Evolutionary conservation across 2,329 filamentous ascomycete genomes (phyloP), one percentile per base, ranked within the genome.

Genomic region (Atkinsonella hypoxylon): DNA sequence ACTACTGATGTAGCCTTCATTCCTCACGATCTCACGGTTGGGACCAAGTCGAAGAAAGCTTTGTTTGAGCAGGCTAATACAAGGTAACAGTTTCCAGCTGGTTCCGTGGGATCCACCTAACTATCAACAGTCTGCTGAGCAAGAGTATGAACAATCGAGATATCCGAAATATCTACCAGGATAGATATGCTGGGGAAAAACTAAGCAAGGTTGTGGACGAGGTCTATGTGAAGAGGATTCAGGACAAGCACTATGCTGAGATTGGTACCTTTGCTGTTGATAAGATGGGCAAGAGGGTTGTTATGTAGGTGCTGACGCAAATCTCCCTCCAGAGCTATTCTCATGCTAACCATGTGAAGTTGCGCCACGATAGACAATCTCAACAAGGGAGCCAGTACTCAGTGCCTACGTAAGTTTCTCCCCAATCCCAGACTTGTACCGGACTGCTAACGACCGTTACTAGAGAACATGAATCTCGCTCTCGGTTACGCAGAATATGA

Each of bases 231-330:
- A 90, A 96, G 52, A 94, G 89, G 59, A 96, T 96, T 61, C 80
- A 80, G 59, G 82, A 85, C 55, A 87, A 85, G 72, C 91, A 97
- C 65, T 85, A 87, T 22, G 84, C 95, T 4, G 90, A 97, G 71
- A 89, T 98, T 67, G 93, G 93, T 53, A 90, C 87, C 0, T 97
- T 97, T 62, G 89, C 87, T n/a, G 88, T 96, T 40, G 85, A 96
- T 70, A 88, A 80, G 59, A 82, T 79, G 20, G 91, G 91, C 52
- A 93, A 89, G 78, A 79, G 91, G 48, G 90, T 94, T 0, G 91
- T 97, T 15, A 80, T 46, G 31, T 32, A 12, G 12, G 31, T 32
- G 7, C n/a, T n/a, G n/a, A n/a, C n/a, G n/a, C n/a, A n/a, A n/a
- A n/a, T n/a, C n/a, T n/a, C n/a, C n/a, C n/a, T n/a, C n/a, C n/a